Base-by-base conservation (phyloP, 805 yeast species). In the Saturnispora ahearnii region DNA sequence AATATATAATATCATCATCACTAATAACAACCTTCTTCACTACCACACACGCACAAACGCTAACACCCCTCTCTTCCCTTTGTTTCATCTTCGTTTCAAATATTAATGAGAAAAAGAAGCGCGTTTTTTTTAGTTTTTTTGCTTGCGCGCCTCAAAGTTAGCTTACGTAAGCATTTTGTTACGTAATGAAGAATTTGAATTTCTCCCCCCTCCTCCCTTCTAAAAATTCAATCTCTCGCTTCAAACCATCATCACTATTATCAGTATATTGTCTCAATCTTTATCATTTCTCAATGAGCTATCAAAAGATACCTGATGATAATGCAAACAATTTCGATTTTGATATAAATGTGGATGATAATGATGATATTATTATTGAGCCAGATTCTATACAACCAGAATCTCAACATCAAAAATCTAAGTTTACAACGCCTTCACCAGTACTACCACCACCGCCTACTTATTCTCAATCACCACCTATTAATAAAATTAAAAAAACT, bases 401-500 rank as follows among this genome's bases (percentile, higher is more conserved):
- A 18, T 38, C 15, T 31, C 44, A 21, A 37, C 9, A 26, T 45
- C 10, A 22, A 21, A 41, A 33, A 13, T 15, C 46, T 8, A 5
- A 26, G 6, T n/a, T 21, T 3, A 22, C 44, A 11, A 24, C 44
- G 15, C 32, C 31, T 3, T 44, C 29, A 28, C 28, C 10, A 22
- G 50, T 24, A 6, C 42, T 24, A 22, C 46, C 18, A n/a, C 28
- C 21, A n/a, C 41, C 30, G 9, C 34, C 36, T 34, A 21, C 46
- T 10, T 13, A 31, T 6, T 30, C 41, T 21, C 36, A 28, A 32
- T 8, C 46, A 4, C 40, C 50, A 5, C 10, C 45, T 10, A 15
- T 26, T 18, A 33, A 30, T 18, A 53, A 45, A 38, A 36, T 52
- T 2, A 60, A 52, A 44, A 63, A 64, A 51, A 58, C 61, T 6